These are phyloP conservation scores for Botryotinia calthae DNA, from an alignment of 2,329 filamentous ascomycete genomes.

Conservation along the genomic window DNA sequence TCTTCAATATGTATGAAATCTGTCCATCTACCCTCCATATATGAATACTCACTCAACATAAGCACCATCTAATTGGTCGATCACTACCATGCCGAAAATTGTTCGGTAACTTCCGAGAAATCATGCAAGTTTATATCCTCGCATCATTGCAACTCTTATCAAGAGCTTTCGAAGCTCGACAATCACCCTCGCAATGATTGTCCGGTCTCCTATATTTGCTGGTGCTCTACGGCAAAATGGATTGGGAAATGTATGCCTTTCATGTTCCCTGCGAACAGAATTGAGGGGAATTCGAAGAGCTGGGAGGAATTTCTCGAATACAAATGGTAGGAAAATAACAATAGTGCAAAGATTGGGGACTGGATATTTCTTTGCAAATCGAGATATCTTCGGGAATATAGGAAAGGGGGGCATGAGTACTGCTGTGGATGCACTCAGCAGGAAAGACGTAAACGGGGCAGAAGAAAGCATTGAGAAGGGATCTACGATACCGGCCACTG, in stretches of 20 bases:
- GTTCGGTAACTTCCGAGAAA: slow-evolving; percentile 17
- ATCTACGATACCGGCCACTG: slow-evolving; percentile 3
- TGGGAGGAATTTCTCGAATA: slow-evolving; percentile 32
- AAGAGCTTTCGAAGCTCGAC: slow-evolving; percentile 14
- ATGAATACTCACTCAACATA: not conserved
- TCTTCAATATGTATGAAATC: not conserved
- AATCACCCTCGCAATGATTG: slow-evolving; percentile 19
- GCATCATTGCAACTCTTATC: not conserved
- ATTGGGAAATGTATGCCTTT: slow-evolving; percentile 13
- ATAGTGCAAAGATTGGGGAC: slow-evolving; percentile 29
- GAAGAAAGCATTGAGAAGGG: not conserved
- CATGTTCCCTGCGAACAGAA: slow-evolving; percentile 16
- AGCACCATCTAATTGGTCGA: slow-evolving; percentile 16
- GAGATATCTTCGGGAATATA: slow-evolving; percentile 25
- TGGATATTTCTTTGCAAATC: slow-evolving; percentile 37
- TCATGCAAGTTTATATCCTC: slow-evolving; percentile 13
- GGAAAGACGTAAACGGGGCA: slow-evolving; percentile 6
- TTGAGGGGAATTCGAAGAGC: slow-evolving; percentile 18
- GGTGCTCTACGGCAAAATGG: slow-evolving; percentile 12
- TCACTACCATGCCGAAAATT: not conserved
- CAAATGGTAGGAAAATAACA: slow-evolving; percentile 25
- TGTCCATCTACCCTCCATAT: not conserved
- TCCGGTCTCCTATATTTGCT: slow-evolving; percentile 15
- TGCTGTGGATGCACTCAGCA: slow-evolving; percentile 25
- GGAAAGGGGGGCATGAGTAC: slow-evolving; percentile 30